Conservation (phyloP, 2,329 filamentous ascomycete species). For the Alternaria hordeiaustralica region DNA sequence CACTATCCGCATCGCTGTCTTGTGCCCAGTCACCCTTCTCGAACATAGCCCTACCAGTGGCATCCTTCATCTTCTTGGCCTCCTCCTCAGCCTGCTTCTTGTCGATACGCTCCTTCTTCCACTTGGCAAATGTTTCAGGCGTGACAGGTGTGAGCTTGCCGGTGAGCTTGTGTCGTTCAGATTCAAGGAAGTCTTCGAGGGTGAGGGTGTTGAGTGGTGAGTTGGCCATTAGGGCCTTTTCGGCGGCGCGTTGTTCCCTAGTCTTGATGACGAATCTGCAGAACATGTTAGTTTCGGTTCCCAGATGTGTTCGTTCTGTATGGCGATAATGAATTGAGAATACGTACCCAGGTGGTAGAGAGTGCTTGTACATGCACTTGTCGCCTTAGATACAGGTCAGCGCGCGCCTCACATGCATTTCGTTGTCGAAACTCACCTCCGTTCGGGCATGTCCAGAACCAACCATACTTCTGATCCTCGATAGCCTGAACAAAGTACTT, state of each 20-base stretch:
- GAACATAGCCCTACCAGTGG: constrained; percentile 92
- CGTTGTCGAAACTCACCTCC: constrained; percentile 57
- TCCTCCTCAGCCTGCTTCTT: constrained; percentile 97
- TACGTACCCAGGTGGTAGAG: constrained; percentile 87
- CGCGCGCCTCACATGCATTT: neutral
- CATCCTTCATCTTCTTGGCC: constrained; percentile 89
- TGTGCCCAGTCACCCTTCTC: constrained; percentile 92
- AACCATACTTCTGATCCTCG: constrained; percentile 98
- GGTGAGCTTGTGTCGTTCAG: constrained; percentile 92
- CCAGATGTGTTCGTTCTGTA: neutral
- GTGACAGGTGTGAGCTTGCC: constrained; percentile 93
- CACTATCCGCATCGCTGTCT: constrained; percentile 60
- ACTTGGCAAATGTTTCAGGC: constrained; percentile 89
- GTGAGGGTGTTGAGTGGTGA: constrained; percentile 93
- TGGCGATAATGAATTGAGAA: neutral
- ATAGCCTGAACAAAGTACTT: constrained; percentile 98
- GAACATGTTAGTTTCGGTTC: constrained; percentile 13
- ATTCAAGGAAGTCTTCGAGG: constrained; percentile 95
- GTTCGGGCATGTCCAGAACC: constrained; percentile 99
- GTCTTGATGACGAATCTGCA: constrained; percentile 92
- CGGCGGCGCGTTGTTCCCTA: constrained; percentile 92
- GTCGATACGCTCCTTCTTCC: constrained; percentile 92
- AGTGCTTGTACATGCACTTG: constrained; percentile 98
- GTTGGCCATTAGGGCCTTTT: constrained; percentile 96
- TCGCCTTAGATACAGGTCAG: constrained; percentile 59